A percentile compares a stretch with the other conserved stretches of the same genome.
These are phyloP conservation scores for Barnettozyma sp. DNA, from an alignment of 805 yeast species.

Conservation along the genomic window DNA sequence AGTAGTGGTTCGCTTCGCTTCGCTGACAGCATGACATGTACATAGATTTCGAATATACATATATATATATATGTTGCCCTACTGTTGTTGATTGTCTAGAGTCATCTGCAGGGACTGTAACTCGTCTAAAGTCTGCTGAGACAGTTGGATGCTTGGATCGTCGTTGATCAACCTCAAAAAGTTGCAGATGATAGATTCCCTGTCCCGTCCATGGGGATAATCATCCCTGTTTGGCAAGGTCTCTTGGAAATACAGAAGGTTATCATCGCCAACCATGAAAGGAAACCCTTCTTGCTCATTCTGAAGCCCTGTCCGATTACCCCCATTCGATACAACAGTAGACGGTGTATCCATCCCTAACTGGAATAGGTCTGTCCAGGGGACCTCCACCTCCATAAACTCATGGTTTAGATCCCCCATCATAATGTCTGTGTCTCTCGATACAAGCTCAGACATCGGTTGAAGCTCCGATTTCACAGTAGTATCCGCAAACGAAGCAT, in stretches of 20 bases:
- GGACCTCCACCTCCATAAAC: constrained; percentile 9
- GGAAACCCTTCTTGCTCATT: background rate
- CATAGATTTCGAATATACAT: background rate
- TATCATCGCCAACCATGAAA: background rate
- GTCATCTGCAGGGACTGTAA: constrained; percentile 3
- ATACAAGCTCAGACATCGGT: constrained; percentile 21
- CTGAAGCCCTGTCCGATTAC: background rate
- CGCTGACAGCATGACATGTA: background rate
- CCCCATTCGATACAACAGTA: background rate
- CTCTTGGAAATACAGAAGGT: no score
- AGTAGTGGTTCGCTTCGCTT: no score
- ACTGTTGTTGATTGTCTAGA: background rate
- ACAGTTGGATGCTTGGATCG: constrained; percentile 5
- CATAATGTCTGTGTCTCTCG: no score
- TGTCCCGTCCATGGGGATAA: constrained; percentile 2
- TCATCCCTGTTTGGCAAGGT: no score
- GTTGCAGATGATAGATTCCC: constrained; percentile 9
- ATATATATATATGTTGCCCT: background rate
- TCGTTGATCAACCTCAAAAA: constrained; percentile 11
- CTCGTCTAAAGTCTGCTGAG: constrained; percentile 8
- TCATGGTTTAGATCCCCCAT: constrained; percentile 8
- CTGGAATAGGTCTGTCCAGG: constrained; percentile 6
- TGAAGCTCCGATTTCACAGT: no score
- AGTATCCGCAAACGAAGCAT: no score
- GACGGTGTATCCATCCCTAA: constrained; percentile 1